phyloP scores from a whole-genome alignment of 1,284 basidiomycete genomes.

The Ustilago vetiveriae region DNA sequence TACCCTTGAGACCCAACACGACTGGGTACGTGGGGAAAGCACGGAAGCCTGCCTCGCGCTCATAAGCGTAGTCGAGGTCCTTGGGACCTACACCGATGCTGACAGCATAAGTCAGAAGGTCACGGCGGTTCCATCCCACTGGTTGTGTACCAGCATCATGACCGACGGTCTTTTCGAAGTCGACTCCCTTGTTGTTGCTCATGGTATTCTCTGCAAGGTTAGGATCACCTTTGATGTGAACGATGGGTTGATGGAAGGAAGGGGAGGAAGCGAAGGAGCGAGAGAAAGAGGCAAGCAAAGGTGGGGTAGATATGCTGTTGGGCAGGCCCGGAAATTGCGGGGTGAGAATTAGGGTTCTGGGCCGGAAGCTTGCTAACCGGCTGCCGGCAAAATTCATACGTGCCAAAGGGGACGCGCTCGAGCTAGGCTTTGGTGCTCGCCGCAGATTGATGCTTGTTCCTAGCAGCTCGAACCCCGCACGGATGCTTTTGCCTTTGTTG shows the following conservation, averaged over 20 bases:
- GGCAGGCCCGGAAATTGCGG: slow-evolving; percentile 14
- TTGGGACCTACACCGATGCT: slow-evolving; percentile 63
- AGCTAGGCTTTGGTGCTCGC: slow-evolving; percentile 12
- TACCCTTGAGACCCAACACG: slow-evolving; percentile 63
- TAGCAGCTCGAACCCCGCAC: background rate
- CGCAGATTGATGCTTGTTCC: background rate
- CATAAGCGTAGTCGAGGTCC: slow-evolving; percentile 66
- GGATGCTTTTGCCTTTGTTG: background rate
- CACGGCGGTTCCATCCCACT: slow-evolving; percentile 67
- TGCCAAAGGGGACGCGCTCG: slow-evolving; percentile 14
- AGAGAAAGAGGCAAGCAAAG: background rate
- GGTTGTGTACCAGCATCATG: slow-evolving; percentile 59
- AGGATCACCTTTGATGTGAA: slow-evolving; percentile 24
- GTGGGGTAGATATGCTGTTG: background rate
- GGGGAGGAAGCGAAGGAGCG: slow-evolving; percentile 3
- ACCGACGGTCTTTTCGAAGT: slow-evolving; percentile 62
- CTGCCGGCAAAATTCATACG: slow-evolving; percentile 14
- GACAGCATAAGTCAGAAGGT: slow-evolving; percentile 65
- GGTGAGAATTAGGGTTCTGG: slow-evolving; percentile 2
- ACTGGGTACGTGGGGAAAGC: slow-evolving; percentile 68
- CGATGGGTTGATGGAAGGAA: slow-evolving; percentile 16
- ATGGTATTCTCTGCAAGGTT: slow-evolving; percentile 14
- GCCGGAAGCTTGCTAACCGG: slow-evolving; percentile 7
- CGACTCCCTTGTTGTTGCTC: slow-evolving; percentile 26
- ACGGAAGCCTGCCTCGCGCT: slow-evolving; percentile 61